Evolutionary conservation across 768 basidiomycete genomes (phyloP).

Genomic region (Lactifluus echinatus): DNA sequence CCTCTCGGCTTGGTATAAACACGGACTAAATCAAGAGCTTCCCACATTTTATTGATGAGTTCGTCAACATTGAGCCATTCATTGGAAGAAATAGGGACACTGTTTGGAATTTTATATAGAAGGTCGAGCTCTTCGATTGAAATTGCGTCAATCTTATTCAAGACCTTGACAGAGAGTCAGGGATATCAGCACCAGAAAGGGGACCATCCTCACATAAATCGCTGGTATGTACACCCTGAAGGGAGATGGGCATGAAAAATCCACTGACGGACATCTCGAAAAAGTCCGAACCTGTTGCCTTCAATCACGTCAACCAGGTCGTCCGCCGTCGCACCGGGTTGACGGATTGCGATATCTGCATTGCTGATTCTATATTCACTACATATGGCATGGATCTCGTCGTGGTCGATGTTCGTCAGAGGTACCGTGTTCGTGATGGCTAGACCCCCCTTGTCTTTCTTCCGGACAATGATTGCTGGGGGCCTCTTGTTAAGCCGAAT

Average conservation of each 20-base stretch:
- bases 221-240: slow-evolving; percentile 86
- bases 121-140: slow-evolving; percentile 97
- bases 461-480: slow-evolving; percentile 75
- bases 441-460: slow-evolving; percentile 87
- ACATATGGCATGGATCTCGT: slow-evolving; percentile 91
- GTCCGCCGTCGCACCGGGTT: slow-evolving; percentile 86
- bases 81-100: slow-evolving; percentile 87
- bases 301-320: slow-evolving; percentile 97
- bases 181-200: background rate
- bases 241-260: background rate
- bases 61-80: slow-evolving; percentile 98
- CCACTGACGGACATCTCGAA: background rate
- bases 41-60: slow-evolving; percentile 89
- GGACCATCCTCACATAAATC: slow-evolving; percentile 55
- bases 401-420: slow-evolving; percentile 88
- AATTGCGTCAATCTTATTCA: slow-evolving; percentile 97
- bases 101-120: slow-evolving; percentile 91
- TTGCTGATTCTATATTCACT: slow-evolving; percentile 90
- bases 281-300: slow-evolving; percentile 69
- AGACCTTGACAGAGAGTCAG: slow-evolving; percentile 39
- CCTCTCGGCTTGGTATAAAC: slow-evolving; percentile 97
- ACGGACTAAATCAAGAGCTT: slow-evolving; percentile 83
- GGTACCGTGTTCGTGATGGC: slow-evolving; percentile 96
- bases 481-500: slow-evolving; percentile 94
- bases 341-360: slow-evolving; percentile 85